phyloP scores from a whole-genome alignment of 2,329 filamentous ascomycete species.

The Aaosphaeria arxii region DNA sequence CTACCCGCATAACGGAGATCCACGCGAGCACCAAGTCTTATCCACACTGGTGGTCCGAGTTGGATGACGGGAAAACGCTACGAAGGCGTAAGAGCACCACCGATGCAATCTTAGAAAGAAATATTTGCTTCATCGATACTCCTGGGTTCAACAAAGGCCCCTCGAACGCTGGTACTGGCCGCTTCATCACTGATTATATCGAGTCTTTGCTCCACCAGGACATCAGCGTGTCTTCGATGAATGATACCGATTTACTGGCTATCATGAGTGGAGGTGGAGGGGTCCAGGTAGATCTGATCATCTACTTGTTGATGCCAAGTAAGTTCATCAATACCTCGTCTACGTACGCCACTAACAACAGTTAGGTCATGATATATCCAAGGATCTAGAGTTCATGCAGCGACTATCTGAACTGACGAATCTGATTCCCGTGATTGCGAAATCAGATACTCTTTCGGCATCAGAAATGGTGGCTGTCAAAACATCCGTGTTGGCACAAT shows the following conservation, averaged over 20 bases:
- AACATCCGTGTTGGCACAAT: constrained; percentile 54
- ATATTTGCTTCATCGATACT: constrained; percentile 91
- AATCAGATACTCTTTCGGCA: constrained; percentile 65
- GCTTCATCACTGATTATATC: constrained; percentile 62
- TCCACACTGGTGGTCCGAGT: constrained; percentile 83
- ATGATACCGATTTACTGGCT: constrained; percentile 70
- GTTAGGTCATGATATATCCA: constrained; percentile 41
- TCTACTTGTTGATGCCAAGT: constrained; percentile 79
- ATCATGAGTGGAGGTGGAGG: constrained; percentile 80
- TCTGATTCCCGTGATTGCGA: constrained; percentile 77
- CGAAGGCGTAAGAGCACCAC: constrained; percentile 64
- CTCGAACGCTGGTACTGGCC: constrained; percentile 21
- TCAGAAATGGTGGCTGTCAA: constrained; percentile 61
- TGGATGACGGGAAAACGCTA: constrained; percentile 62
- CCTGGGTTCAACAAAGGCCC: constrained; percentile 57
- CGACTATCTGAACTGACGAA: constrained; percentile 73
- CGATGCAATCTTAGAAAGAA: constrained; percentile 80
- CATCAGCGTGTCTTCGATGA: constrained; percentile 59
- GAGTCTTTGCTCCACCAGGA: constrained; percentile 66
- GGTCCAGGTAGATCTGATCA: constrained; percentile 76
- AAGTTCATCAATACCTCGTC: constrained; percentile 24
- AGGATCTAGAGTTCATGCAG: constrained; percentile 69
- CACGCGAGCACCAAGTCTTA: constrained; percentile 58
- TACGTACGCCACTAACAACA: constrained; percentile 16
- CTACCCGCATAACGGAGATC: constrained; percentile 37